phyloP scores from a whole-genome alignment of 768 basidiomycete genomes.

The Chiua virens region DNA sequence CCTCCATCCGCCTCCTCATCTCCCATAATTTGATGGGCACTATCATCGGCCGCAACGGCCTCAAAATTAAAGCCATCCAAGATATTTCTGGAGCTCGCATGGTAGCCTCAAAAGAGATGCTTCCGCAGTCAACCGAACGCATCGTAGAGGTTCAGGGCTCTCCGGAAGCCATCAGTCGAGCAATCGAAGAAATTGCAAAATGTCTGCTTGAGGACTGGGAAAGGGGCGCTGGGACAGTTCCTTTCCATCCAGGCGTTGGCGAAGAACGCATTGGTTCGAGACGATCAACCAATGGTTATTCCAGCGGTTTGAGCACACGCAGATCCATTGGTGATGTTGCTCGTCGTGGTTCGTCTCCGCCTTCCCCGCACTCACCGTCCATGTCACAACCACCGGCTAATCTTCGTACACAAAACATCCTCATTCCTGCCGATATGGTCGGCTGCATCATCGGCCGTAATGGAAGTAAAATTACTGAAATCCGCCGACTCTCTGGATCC shows the following conservation, averaged over 20 bases:
- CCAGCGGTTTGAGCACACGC: slow-evolving; percentile 50
- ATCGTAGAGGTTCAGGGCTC: slow-evolving; percentile 97
- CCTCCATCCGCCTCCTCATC: slow-evolving; percentile 94
- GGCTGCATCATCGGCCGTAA: slow-evolving; percentile 94
- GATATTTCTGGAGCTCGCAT: slow-evolving; percentile 95
- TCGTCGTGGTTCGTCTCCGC: slow-evolving; percentile 43
- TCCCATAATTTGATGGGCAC: slow-evolving; percentile 99
- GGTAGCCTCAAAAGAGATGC: slow-evolving; percentile 99
- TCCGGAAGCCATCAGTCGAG: slow-evolving; percentile 88
- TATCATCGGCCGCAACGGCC: slow-evolving; percentile 92
- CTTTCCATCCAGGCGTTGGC: slow-evolving; percentile 89
- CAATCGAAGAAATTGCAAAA: slow-evolving; percentile 94
- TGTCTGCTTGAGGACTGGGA: slow-evolving; percentile 98
- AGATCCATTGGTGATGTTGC: slow-evolving; percentile 62
- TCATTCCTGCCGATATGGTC: slow-evolving; percentile 99
- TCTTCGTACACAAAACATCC: slow-evolving; percentile 97
- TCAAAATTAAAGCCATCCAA: slow-evolving; percentile 99
- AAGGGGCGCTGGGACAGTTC: slow-evolving; percentile 87
- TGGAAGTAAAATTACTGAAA: slow-evolving; percentile 98
- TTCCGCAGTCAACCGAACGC: slow-evolving; percentile 98
- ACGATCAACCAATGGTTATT: slow-evolving; percentile 52
- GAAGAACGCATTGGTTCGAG: slow-evolving; percentile 61
- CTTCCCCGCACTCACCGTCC: slow-evolving; percentile 39
- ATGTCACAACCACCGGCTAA: slow-evolving; percentile 67
- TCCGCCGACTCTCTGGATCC: slow-evolving; percentile 94